Conservation (phyloP, 192 early-diverging fungal species). For the Coemansia sp. region DNA sequence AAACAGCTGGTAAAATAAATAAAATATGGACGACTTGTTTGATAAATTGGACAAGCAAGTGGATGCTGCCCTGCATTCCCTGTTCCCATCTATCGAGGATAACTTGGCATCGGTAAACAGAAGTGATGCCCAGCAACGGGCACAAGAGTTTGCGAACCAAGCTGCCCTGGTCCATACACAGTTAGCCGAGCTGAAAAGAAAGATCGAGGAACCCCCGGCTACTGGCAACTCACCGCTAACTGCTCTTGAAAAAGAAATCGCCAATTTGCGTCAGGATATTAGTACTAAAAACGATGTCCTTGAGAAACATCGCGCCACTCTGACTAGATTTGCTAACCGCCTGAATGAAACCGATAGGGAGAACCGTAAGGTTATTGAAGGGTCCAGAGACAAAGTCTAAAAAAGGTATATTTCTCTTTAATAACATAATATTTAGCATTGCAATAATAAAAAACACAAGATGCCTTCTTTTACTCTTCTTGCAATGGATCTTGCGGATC, state of each 20-base stretch:
- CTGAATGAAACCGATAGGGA: slow-evolving; percentile 13
- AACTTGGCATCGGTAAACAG: not conserved
- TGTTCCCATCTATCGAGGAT: slow-evolving; percentile 32
- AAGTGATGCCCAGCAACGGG: slow-evolving; percentile 46
- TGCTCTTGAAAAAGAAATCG: slow-evolving; percentile 24
- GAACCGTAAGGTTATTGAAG: slow-evolving; percentile 17
- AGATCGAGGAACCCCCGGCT: slow-evolving; percentile 15
- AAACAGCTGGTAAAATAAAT: too few species aligned
- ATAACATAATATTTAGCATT: too few species aligned
- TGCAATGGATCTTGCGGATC: too few species aligned
- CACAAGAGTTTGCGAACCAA: slow-evolving; percentile 32
- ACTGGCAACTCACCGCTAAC: not conserved
- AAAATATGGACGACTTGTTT: slow-evolving; percentile 40
- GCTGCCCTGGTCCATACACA: slow-evolving; percentile 20
- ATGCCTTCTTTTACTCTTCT: too few species aligned
- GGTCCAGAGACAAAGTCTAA: not conserved
- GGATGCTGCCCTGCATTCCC: slow-evolving; percentile 21
- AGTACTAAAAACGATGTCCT: slow-evolving; percentile 24
- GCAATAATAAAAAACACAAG: too few species aligned
- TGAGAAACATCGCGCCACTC: slow-evolving; percentile 21
- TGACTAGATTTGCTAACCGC: slow-evolving; percentile 10
- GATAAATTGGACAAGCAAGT: slow-evolving; percentile 38
- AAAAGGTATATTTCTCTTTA: too few species aligned
- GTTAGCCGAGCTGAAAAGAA: slow-evolving; percentile 30
- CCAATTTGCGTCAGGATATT: slow-evolving; percentile 36